Evolutionary conservation across 2,329 filamentous ascomycete species (phyloP).

Genomic region (Aspergillus viridinutans): DNA sequence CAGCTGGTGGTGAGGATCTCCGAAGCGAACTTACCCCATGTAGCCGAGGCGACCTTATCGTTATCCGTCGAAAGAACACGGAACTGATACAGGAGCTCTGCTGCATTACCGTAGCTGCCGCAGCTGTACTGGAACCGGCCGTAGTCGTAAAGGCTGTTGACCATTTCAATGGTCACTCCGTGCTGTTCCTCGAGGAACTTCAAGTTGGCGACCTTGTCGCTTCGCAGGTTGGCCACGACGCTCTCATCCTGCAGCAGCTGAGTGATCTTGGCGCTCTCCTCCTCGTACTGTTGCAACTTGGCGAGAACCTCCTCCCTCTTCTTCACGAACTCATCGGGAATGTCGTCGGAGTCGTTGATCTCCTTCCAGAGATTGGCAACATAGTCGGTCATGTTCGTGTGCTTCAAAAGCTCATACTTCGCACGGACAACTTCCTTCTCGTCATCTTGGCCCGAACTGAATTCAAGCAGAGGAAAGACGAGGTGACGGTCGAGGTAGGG

Average conservation of each 20-base stretch:
- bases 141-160: constrained; percentile 91
- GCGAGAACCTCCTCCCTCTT: constrained; percentile 86
- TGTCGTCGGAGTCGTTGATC: constrained; percentile 71
- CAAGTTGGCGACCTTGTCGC: constrained; percentile 98
- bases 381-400: constrained; percentile 99
- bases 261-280: constrained; percentile 83
- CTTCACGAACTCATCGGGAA: constrained; percentile 79
- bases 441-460: constrained; percentile 76
- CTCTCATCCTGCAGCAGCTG: constrained; percentile 82
- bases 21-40: constrained; percentile 95
- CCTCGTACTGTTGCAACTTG: constrained; percentile 75
- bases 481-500: constrained; percentile 91
- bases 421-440: constrained; percentile 73
- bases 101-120: constrained; percentile 84
- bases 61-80: constrained; percentile 96
- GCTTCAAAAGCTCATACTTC: constrained; percentile 90
- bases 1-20: constrained; percentile 95
- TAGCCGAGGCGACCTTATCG: constrained; percentile 92
- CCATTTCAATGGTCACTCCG: constrained; percentile 90
- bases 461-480: constrained; percentile 94
- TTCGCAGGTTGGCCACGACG: constrained; percentile 84
- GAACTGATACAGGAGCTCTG: constrained; percentile 95
- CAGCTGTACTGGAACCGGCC: constrained; percentile 98
- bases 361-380: constrained; percentile 88
- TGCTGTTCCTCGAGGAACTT: constrained; percentile 96